Conservation (phyloP, 345 rosid species). For the Eucalyptus pauciflora region DNA sequence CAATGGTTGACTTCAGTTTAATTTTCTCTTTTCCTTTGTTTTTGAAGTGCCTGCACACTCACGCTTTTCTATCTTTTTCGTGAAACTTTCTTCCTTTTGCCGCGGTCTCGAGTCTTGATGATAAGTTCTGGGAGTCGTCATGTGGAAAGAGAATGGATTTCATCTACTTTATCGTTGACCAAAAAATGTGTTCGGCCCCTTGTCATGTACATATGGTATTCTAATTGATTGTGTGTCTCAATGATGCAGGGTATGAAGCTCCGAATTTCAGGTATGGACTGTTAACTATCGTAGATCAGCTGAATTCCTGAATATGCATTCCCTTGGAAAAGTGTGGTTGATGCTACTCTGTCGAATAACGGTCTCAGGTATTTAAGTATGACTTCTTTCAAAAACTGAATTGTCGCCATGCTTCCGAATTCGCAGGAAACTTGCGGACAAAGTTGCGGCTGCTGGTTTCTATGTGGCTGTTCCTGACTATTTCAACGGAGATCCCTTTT, state of each 20-base stretch:
- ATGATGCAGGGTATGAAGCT: slow-evolving; percentile 62
- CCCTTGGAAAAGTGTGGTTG: not conserved
- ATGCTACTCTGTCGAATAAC: not conserved
- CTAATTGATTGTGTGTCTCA: not conserved
- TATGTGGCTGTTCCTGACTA: slow-evolving; percentile 61
- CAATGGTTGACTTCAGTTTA: not conserved
- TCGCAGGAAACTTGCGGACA: slow-evolving; percentile 63
- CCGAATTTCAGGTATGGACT: slow-evolving; percentile 59
- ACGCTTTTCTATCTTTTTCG: not conserved
- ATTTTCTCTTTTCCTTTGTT: not conserved
- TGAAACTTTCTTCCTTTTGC: not conserved
- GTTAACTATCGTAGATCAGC: not conserved
- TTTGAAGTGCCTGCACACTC: not conserved
- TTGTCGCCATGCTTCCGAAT: not conserved
- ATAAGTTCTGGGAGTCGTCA: not conserved
- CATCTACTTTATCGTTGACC: not conserved
- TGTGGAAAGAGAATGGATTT: not conserved
- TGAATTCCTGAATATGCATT: not conserved
- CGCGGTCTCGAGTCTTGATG: not conserved
- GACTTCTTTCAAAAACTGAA: not conserved
- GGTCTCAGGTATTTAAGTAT: not conserved
- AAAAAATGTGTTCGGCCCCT: not conserved
- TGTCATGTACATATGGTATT: not conserved
- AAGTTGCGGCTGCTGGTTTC: slow-evolving; percentile 63
- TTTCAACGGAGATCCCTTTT: slow-evolving; percentile 49